Evolutionary conservation across 2,329 filamentous ascomycete species (phyloP).

Genomic region (Colletotrichum sp.): DNA sequence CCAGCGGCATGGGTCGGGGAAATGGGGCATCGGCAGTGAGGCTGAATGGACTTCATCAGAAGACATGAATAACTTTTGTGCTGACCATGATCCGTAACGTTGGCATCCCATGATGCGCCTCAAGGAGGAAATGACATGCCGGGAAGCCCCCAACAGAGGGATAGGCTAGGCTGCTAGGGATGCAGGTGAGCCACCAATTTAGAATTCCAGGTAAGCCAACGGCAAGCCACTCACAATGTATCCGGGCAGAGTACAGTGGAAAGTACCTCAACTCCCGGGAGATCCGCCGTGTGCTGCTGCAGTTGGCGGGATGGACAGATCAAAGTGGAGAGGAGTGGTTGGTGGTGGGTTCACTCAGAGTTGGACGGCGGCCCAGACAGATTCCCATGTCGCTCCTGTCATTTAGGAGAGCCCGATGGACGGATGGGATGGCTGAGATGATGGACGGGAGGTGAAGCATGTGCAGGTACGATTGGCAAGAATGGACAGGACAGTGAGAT

Average conservation of each 20-base stretch:
- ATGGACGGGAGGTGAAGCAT: not conserved
- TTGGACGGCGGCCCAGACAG: not conserved
- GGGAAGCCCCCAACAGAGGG: not conserved
- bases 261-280: conserved; percentile 10
- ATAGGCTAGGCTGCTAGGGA: not conserved
- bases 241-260: not conserved
- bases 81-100: not conserved
- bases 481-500: not conserved
- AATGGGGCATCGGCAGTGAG: not conserved
- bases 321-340: not conserved
- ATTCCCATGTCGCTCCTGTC: conserved; percentile 1
- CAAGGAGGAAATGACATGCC: not conserved
- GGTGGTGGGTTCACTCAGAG: not conserved
- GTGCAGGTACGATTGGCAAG: conserved; percentile 2
- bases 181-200: not conserved
- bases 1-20: not conserved
- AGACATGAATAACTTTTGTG: not conserved
- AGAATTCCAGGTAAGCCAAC: not conserved
- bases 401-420: not conserved
- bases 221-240: not conserved
- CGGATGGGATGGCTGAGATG: not conserved
- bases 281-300: not conserved
- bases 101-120: not conserved
- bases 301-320: not conserved
- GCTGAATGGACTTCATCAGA: not conserved